Base-by-base conservation (phyloP, 306 rosid genomes). In the Vicia sativa region DNA sequence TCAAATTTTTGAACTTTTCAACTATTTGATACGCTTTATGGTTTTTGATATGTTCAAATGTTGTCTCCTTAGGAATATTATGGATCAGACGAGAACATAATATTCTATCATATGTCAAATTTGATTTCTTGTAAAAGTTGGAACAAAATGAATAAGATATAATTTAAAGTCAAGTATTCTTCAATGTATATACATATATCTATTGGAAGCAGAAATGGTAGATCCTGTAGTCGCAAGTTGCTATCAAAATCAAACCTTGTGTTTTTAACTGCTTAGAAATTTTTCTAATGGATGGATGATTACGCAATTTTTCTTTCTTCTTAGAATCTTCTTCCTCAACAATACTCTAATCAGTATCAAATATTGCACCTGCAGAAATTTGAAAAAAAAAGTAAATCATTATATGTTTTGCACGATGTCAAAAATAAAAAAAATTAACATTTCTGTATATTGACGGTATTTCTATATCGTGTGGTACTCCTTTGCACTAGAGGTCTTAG, bases 161-260 rank as follows among this genome's bases (percentile, higher is more conserved):
- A 55, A 1, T 56, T 55, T 37, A 12, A 3, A n/a, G 42, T 56
- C 11, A 28, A 3, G 11, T 52, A 52, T 21, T 52, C 9, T 4
- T 21, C n/a, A 52, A 52, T 21, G 34, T 52, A 21, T 9, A n/a
- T n/a, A n/a, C n/a, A n/a, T n/a, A n/a, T n/a, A n/a, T n/a, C n/a
- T n/a, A n/a, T n/a, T n/a, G n/a, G n/a, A n/a, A n/a, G n/a, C n/a
- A n/a, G n/a, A n/a, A n/a, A n/a, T n/a, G n/a, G n/a, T n/a, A n/a
- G n/a, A 52, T 52, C 15, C 11, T 48, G 2, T 26, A 26, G 11
- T 4, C 12, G 18, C 2, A 50, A 50, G 28, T 50, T 67, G 67
- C 34, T 29, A 18, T 72, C 75, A 65, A 11, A 85, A 91, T 72
- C 75, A 65, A 11, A 85, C 96, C 91, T 79, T 75, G 14, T 72